Conservation (phyloP, 2,329 filamentous ascomycete genomes). For the Colletotrichum shisoi region DNA sequence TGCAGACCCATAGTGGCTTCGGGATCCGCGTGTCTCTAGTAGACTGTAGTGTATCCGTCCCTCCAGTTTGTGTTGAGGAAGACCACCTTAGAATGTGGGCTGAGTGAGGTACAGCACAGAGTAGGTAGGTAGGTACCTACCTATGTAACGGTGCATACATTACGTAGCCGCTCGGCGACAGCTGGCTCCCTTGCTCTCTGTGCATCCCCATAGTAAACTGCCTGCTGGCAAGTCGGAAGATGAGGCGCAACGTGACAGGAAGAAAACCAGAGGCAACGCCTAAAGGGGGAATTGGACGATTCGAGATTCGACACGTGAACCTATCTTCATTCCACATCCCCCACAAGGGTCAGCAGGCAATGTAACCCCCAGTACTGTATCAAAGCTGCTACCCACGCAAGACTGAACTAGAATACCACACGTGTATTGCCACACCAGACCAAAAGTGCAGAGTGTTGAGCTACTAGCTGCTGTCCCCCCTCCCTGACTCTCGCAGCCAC, state of each 20-base stretch:
- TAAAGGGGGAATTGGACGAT: slow-evolving; percentile 19
- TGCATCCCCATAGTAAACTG: slow-evolving; percentile 4
- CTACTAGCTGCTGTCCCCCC: slow-evolving; percentile 8
- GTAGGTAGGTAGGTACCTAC: too few relatives aligned
- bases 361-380: slow-evolving; percentile 33
- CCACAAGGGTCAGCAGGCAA: slow-evolving; percentile 37
- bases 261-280: background rate
- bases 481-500: slow-evolving; percentile 6
- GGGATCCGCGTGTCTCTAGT: background rate
- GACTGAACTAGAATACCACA: background rate
- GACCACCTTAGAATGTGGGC: slow-evolving; percentile 26
- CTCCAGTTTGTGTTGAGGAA: slow-evolving; percentile 21
- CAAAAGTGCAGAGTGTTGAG: slow-evolving; percentile 37
- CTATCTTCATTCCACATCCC: slow-evolving; percentile 29
- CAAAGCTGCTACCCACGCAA: slow-evolving; percentile 6
- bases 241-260: slow-evolving; percentile 5
- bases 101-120: slow-evolving; percentile 20
- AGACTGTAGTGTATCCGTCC: background rate
- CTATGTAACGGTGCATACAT: slow-evolving; percentile 1
- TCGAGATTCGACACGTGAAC: slow-evolving; percentile 36
- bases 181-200: slow-evolving; percentile 19
- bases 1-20: background rate
- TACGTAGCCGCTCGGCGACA: slow-evolving; percentile 35
- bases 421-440: slow-evolving; percentile 13
- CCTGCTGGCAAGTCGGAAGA: background rate